Conservation (phyloP, 331 rosid species). For the Telfairia occidentalis region DNA sequence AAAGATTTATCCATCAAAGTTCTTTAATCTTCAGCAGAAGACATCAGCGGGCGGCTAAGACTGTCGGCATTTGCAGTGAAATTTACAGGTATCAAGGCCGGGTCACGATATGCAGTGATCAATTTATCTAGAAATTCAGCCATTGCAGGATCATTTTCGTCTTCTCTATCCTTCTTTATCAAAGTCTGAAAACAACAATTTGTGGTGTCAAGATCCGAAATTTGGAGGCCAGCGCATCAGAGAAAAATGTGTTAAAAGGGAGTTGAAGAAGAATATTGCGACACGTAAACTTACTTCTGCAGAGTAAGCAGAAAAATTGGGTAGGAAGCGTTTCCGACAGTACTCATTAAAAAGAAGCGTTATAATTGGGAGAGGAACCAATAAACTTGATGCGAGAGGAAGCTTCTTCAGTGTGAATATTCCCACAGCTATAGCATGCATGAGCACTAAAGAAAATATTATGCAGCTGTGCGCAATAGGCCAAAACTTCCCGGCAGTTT, state of each 20-base stretch:
- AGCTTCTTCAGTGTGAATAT: conserved; percentile 64
- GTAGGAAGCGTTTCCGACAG: conserved; percentile 89
- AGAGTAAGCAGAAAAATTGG: conserved; percentile 64
- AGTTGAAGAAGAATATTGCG: not conserved
- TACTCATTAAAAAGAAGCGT: conserved; percentile 85
- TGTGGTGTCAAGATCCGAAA: conserved; percentile 5
- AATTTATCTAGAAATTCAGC: conserved; percentile 40
- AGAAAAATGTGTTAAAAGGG: not conserved
- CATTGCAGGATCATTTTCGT: conserved; percentile 43
- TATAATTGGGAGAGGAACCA: conserved; percentile 62
- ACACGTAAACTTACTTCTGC: conserved; percentile 50
- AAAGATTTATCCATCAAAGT: not conserved
- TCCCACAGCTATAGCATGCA: conserved; percentile 93
- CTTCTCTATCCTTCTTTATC: conserved; percentile 75
- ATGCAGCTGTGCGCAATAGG: conserved; percentile 69
- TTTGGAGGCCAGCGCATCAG: not conserved
- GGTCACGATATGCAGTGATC: conserved; percentile 58
- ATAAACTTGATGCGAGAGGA: conserved; percentile 41
- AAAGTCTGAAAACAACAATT: conserved; percentile 41
- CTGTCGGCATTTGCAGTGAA: conserved; percentile 28
- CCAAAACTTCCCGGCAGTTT: conserved; percentile 90
- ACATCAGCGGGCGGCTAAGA: conserved; percentile 50
- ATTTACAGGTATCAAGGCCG: conserved; percentile 55
- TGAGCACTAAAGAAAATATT: conserved; percentile 82
- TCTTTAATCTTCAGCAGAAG: conserved; percentile 21